Conservation (phyloP, 176 grass and related monocot species). For the Poa annua region DNA sequence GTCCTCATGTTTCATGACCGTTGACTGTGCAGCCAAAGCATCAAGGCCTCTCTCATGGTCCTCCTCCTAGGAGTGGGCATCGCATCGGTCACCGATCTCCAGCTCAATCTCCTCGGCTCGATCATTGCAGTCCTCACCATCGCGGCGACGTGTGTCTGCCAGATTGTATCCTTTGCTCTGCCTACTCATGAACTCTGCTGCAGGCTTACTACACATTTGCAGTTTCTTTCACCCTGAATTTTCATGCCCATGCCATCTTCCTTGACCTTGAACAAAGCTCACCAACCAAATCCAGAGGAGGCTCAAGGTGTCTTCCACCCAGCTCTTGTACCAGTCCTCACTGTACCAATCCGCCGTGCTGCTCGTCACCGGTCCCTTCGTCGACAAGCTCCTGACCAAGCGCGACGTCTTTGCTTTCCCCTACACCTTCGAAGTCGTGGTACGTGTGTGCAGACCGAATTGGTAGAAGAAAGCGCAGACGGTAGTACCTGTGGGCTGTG, state of each 20-base stretch:
- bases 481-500: background rate
- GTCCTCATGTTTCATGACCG: background rate
- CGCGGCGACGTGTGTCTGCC: conserved; percentile 77
- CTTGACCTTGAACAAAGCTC: conserved; percentile 66
- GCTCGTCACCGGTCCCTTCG: conserved; percentile 76
- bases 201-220: background rate
- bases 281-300: conserved; percentile 94
- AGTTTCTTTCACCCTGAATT: background rate
- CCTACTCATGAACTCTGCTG: background rate
- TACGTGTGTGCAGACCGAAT: conserved; percentile 47
- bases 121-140: conserved; percentile 72
- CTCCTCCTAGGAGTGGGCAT: conserved; percentile 85
- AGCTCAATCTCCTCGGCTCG: conserved; percentile 87
- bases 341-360: conserved; percentile 82
- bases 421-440: conserved; percentile 74
- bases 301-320: conserved; percentile 87
- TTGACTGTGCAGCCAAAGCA: conserved; percentile 65
- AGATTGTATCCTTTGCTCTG: conserved; percentile 72
- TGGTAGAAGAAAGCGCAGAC: background rate
- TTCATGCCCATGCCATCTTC: background rate
- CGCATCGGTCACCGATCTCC: conserved; percentile 84
- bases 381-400: conserved; percentile 76
- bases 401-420: conserved; percentile 65
- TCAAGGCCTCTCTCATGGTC: conserved; percentile 79
- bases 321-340: conserved; percentile 91